Conservation (phyloP, 257 asterid genomes). For the Solanum ossicruentum region DNA sequence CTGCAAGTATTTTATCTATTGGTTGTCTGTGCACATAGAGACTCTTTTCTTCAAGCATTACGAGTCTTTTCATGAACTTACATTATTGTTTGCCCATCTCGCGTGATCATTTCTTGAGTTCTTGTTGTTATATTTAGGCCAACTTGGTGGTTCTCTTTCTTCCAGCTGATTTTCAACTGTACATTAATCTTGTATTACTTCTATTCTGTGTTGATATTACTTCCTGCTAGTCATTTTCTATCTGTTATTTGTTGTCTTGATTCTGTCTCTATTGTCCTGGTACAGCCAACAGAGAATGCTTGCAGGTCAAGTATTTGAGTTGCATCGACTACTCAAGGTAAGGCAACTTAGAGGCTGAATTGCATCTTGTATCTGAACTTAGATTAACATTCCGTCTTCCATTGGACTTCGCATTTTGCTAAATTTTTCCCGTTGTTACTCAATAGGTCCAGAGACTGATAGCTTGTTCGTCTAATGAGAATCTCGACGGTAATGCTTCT, state of each 20-base stretch:
- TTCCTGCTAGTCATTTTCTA: neutral
- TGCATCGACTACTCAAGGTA: slow-evolving; percentile 87
- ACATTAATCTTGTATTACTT: neutral
- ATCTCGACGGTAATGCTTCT: slow-evolving; percentile 32
- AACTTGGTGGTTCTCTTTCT: neutral
- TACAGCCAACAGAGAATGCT: slow-evolving; percentile 81
- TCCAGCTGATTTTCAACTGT: neutral
- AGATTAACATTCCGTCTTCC: neutral
- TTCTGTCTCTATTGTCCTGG: neutral
- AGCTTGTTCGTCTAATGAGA: slow-evolving; percentile 50
- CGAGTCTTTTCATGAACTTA: neutral
- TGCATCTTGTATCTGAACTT: neutral
- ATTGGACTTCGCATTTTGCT: neutral
- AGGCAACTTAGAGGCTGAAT: neutral
- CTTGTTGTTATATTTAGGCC: neutral
- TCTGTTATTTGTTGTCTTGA: neutral
- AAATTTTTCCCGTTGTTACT: neutral
- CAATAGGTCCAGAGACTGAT: slow-evolving; percentile 72
- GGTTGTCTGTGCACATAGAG: neutral
- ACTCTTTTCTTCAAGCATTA: neutral
- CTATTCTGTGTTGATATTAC: neutral
- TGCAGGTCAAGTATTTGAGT: slow-evolving; percentile 93
- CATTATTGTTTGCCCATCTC: neutral
- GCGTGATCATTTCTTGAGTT: neutral
- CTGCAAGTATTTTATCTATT: neutral